phyloP scores from a whole-genome alignment of 2,329 filamentous ascomycete genomes.

The Pseudogymnoascus destructans region DNA sequence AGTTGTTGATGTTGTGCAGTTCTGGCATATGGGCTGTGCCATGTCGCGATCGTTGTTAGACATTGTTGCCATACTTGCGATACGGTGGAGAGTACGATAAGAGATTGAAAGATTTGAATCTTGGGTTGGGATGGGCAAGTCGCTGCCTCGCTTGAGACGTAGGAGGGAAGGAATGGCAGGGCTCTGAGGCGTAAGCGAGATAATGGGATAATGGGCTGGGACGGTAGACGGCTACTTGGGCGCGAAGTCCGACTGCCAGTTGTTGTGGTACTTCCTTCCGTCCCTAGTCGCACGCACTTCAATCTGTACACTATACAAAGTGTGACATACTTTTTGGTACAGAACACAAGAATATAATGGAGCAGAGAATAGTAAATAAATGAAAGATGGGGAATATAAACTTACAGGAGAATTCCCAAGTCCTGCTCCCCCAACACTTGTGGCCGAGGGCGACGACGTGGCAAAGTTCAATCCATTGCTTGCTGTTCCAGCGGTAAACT shows the following conservation, averaged over 20 bases:
- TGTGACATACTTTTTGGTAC: background rate
- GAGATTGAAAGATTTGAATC: slow-evolving; percentile 12
- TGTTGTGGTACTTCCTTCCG: background rate
- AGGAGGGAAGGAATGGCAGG: background rate
- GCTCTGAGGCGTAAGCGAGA: slow-evolving; percentile 6
- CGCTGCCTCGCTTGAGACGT: slow-evolving; percentile 8
- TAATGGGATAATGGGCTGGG: no score
- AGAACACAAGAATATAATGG: background rate
- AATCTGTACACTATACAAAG: background rate
- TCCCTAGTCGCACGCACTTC: slow-evolving; percentile 5
- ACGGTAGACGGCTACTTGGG: slow-evolving; percentile 15
- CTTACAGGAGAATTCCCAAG: slow-evolving; percentile 47
- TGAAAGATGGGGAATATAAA: slow-evolving; percentile 18
- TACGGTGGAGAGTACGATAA: slow-evolving; percentile 11
- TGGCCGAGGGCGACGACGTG: slow-evolving; percentile 51
- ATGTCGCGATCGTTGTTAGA: slow-evolving; percentile 34
- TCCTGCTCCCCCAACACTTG: slow-evolving; percentile 38
- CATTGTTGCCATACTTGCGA: slow-evolving; percentile 39
- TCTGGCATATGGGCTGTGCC: slow-evolving; percentile 88
- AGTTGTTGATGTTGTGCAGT: slow-evolving; percentile 90
- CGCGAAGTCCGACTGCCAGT: slow-evolving; percentile 10
- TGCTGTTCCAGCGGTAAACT: slow-evolving; percentile 20
- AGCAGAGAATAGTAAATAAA: slow-evolving; percentile 11
- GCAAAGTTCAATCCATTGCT: slow-evolving; percentile 31
- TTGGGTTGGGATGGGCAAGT: slow-evolving; percentile 9